Evolutionary conservation across 805 yeast genomes (phyloP).

Genomic region (Starmerella floris): DNA sequence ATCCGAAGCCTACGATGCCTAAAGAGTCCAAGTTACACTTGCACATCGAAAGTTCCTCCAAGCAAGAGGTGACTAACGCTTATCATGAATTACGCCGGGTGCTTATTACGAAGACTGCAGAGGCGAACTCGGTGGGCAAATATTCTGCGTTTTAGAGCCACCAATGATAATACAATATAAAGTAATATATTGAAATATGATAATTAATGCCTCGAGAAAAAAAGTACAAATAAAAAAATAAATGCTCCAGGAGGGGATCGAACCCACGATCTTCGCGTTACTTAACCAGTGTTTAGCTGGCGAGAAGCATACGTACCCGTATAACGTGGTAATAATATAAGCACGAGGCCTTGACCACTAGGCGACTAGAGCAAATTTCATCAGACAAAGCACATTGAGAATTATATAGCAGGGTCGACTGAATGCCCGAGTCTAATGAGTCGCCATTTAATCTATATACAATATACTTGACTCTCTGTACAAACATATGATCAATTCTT

Average conservation of each 20-base stretch:
- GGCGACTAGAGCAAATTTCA: slow-evolving; percentile 20
- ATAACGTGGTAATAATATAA: slow-evolving; percentile 42
- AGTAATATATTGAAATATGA: no score
- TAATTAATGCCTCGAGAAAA: background rate
- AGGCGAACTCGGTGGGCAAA: background rate
- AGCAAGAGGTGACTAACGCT: slow-evolving; percentile 34
- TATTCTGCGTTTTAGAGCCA: slow-evolving; percentile 8
- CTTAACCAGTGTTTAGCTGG: slow-evolving; percentile 31
- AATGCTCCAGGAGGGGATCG: slow-evolving; percentile 37
- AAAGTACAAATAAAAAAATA: slow-evolving; percentile 17
- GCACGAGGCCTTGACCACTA: slow-evolving; percentile 49
- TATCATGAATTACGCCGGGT: slow-evolving; percentile 10
- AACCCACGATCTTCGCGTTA: slow-evolving; percentile 50
- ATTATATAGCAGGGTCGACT: background rate
- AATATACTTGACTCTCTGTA: no score
- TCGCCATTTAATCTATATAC: background rate
- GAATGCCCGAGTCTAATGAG: background rate
- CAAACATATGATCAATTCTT: no score
- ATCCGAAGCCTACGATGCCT: slow-evolving; percentile 28
- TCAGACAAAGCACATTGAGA: background rate
- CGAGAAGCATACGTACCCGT: slow-evolving; percentile 37
- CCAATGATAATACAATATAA: background rate
- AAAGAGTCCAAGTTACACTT: slow-evolving; percentile 48
- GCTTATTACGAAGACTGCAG: slow-evolving; percentile 1
- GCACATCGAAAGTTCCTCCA: slow-evolving; percentile 61